Base-by-base conservation (phyloP, 2,329 filamentous ascomycete species). In the Aspergillus jensenii region DNA sequence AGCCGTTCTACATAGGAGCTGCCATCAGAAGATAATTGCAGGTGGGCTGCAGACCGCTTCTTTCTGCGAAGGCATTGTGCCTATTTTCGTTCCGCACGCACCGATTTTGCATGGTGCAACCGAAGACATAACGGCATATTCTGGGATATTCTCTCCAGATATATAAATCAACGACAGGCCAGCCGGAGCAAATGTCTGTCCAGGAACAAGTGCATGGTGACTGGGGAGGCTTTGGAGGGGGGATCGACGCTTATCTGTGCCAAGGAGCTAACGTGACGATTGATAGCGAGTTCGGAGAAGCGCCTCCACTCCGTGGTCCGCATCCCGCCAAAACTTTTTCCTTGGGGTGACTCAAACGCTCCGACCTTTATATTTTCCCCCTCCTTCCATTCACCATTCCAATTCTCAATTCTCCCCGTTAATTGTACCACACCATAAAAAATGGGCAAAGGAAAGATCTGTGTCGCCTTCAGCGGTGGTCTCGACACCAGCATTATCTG, bases 401-500 rank as follows among this genome's bases (percentile, higher is more conserved):
- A 50, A 43, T 41, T 31, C 27, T 43, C 33, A 50, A 56, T 43
- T 44, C 39, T 31, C 47, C 14, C 37, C 25, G 40, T 52, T 39
- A 6, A 41, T 11, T 43, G 27, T 31, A 31, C 31, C 19, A 39
- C 53, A 39, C 19, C 21, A 19, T 48, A 33, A 48, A 59, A 39
- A 52, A 59, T 59, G 58, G 52, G 43, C 43, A 59, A 59, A 55
- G 58, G 58, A 59, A 59, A 72, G 68, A 72, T 74, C 65, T 73
- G 71, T 62, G 67, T 74, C 52, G 73, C 73, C 60, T 76, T 75
- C 66, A 71, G 68, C 49, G 76, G 84, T 71, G 84, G 84, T 68
- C 79, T 86, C 62, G 84, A 86, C 69, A 86, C 84, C 65, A 83
- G 79, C 69, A 83, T 81, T 61, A 84, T 84, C 71, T 73, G 81